A percentile compares a stretch with the other conserved stretches of the same genome.
Evolutionary conservation across 495 filamentous ascomycete species (phyloP).

Genomic region (Daldinia grandis): DNA sequence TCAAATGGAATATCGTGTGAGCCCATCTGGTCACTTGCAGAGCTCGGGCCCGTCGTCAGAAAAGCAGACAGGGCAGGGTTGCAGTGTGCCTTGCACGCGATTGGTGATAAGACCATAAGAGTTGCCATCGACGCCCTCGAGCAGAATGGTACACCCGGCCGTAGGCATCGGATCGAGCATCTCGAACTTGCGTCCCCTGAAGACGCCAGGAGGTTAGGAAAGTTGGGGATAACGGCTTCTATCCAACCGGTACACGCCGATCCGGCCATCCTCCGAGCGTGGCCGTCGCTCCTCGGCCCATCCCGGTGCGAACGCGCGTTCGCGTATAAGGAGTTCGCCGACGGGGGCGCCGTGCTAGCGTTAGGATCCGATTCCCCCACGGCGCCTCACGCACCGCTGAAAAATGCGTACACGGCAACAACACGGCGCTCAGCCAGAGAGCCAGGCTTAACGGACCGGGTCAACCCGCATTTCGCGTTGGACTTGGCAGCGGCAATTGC

Average conservation of each 20-base stretch:
- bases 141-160: constrained; percentile 51
- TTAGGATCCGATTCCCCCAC: constrained; percentile 70
- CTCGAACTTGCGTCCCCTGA: constrained; percentile 64
- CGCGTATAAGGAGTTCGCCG: constrained; percentile 67
- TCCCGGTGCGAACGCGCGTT: constrained; percentile 65
- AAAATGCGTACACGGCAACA: constrained; percentile 67
- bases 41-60: constrained; percentile 62
- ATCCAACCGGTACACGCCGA: constrained; percentile 73
- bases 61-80: constrained; percentile 62
- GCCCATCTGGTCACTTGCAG: constrained; percentile 63
- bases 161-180: constrained; percentile 69
- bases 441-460: constrained; percentile 54
- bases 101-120: constrained; percentile 66
- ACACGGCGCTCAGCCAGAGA: constrained; percentile 64
- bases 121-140: constrained; percentile 65
- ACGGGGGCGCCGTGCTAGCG: constrained; percentile 61
- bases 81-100: constrained; percentile 72
- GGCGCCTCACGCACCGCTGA: constrained; percentile 63
- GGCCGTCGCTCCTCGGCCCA: constrained; percentile 63
- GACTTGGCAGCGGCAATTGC: constrained; percentile 59
- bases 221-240: constrained; percentile 66
- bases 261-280: constrained; percentile 67
- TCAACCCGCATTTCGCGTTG: constrained; percentile 64
- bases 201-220: constrained; percentile 62
- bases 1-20: constrained; percentile 56